A percentile compares a stretch with the other conserved stretches of the same genome.
Evolutionary conservation across 164 flowering plant genomes (phyloP).

Genomic region (Berberis thunbergii): DNA sequence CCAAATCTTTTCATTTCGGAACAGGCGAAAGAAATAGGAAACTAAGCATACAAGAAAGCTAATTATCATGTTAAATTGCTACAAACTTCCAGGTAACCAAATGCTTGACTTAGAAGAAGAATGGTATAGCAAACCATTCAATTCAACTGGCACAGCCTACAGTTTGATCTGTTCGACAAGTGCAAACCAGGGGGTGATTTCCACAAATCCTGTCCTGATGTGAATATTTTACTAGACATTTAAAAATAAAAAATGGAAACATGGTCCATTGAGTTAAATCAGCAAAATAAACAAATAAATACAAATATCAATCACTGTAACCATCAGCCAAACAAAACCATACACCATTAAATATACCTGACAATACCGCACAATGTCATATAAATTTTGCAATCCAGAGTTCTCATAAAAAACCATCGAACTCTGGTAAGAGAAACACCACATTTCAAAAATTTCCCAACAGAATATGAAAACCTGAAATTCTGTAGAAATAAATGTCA

Average conservation of each 20-base stretch:
- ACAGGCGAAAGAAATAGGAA: neutral
- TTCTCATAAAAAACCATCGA: conserved; percentile 98
- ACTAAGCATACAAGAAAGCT: neutral
- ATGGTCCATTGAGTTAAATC: too few relatives aligned
- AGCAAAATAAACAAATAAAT: too few relatives aligned
- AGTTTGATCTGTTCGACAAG: too few relatives aligned
- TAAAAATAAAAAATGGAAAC: neutral
- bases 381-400: conserved; percentile 84
- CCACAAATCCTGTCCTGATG: neutral
- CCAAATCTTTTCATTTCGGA: neutral
- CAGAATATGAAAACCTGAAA: neutral
- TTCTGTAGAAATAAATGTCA: conserved; percentile 10
- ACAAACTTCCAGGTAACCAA: too few relatives aligned
- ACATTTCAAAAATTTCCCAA: neutral
- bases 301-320: neutral
- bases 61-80: too few relatives aligned
- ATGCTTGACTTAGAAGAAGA: too few relatives aligned
- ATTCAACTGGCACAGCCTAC: too few relatives aligned
- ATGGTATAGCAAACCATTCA: too few relatives aligned
- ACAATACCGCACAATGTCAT: conserved; percentile 86
- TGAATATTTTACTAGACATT: neutral
- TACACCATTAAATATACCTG: conserved; percentile 39
- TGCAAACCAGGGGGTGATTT: too few relatives aligned
- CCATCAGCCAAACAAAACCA: neutral
- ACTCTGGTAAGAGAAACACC: conserved; percentile 46